phyloP scores from a whole-genome alignment of 1,284 basidiomycete genomes.

The Meira nashicola region DNA sequence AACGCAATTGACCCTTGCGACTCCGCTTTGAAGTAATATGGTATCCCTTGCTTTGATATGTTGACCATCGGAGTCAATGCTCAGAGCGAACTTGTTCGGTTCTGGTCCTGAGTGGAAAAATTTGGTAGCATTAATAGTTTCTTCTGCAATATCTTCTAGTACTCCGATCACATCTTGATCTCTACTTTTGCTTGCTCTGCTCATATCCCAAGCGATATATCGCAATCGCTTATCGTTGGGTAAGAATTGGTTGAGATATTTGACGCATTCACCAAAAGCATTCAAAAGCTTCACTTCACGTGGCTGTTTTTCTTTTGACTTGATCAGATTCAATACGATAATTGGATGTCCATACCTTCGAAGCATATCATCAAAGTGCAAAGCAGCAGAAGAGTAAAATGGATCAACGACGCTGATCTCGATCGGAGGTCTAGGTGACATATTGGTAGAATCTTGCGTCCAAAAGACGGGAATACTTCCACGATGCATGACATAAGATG shows the following conservation, averaged over 20 bases:
- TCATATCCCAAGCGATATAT: conserved; percentile 92
- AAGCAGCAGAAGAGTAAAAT: conserved; percentile 85
- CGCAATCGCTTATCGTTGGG: conserved; percentile 79
- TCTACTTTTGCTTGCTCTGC: conserved; percentile 62
- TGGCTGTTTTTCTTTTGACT: conserved; percentile 62
- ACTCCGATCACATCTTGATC: conserved; percentile 94
- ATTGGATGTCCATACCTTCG: conserved; percentile 83
- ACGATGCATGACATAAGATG: conserved; percentile 91
- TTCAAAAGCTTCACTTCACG: conserved; percentile 88
- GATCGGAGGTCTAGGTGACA: conserved; percentile 88
- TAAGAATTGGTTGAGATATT: conserved; percentile 92
- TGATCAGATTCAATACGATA: conserved; percentile 89
- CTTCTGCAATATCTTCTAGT: conserved; percentile 90
- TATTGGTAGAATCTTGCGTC: conserved; percentile 87
- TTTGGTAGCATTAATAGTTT: conserved; percentile 80
- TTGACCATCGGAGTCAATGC: not conserved
- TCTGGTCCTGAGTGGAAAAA: conserved; percentile 74
- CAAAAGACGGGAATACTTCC: conserved; percentile 94
- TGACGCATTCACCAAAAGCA: conserved; percentile 86
- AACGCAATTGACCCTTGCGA: conserved; percentile 62
- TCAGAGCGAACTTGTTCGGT: conserved; percentile 16
- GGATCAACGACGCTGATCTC: conserved; percentile 86
- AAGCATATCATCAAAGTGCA: conserved; percentile 90
- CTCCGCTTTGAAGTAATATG: conserved; percentile 81
- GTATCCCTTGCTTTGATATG: conserved; percentile 19